Evolutionary conservation across 345 rosid genomes (phyloP).

Genomic region (Linum lewisii): DNA sequence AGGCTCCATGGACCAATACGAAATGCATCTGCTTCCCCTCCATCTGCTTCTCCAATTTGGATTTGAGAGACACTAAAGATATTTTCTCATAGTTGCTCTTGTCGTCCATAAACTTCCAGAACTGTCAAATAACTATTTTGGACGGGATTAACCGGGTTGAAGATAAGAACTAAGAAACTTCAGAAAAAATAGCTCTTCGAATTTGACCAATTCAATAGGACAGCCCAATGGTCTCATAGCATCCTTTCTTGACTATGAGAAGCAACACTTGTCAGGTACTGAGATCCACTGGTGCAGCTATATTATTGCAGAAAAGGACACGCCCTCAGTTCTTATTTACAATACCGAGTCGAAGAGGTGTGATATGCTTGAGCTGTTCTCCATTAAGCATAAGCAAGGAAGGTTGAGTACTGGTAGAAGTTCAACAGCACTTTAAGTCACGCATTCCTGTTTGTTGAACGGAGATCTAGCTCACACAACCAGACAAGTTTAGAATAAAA

Average conservation of each 20-base stretch:
- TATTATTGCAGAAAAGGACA: background rate
- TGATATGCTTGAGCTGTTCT: background rate
- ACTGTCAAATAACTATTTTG: background rate
- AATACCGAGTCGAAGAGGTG: background rate
- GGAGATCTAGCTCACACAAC: background rate
- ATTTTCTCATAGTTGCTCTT: background rate
- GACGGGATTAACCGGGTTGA: background rate
- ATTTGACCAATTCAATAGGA: background rate
- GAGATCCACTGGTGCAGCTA: background rate
- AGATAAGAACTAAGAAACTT: background rate
- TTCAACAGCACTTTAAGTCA: background rate
- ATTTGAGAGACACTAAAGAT: background rate
- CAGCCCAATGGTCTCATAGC: background rate
- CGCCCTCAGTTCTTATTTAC: background rate
- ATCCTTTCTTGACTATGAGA: background rate
- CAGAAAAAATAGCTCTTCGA: background rate
- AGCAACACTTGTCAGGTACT: background rate
- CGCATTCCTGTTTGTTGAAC: background rate
- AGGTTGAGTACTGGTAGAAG: background rate
- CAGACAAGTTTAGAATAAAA: too few relatives aligned
- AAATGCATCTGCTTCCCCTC: conserved; percentile 9
- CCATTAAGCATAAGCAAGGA: background rate
- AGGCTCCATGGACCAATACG: conserved; percentile 23
- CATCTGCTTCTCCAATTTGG: background rate
- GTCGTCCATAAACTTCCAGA: background rate